These are phyloP conservation scores for Mucor indicus DNA, from an alignment of 371 early-diverging fungal species.

Conservation along the genomic window DNA sequence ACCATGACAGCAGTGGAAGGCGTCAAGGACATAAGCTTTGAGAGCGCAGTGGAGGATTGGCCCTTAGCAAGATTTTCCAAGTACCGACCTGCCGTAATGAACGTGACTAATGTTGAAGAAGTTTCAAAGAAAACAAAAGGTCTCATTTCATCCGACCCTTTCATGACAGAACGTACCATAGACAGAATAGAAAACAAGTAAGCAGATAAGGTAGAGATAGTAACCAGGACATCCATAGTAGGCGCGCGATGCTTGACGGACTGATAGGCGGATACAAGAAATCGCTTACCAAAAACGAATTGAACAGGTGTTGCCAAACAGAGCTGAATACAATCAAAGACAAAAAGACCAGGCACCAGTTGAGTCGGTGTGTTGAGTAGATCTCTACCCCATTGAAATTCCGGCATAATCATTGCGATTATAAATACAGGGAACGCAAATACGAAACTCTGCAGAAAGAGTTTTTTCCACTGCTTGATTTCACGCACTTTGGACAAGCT, in stretches of 20 bases:
- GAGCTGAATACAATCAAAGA: constrained; percentile 60
- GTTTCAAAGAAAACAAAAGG: constrained; percentile 92
- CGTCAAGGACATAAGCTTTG: constrained; percentile 82
- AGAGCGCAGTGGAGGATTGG: constrained; percentile 84
- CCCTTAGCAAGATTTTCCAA: constrained; percentile 94
- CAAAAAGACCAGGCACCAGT: constrained; percentile 59
- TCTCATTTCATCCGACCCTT: neutral
- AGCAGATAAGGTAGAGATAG: constrained; percentile 85
- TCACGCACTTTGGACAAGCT: constrained; percentile 85
- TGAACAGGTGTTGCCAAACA: constrained; percentile 83
- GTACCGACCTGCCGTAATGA: constrained; percentile 88
- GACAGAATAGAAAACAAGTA: constrained; percentile 72
- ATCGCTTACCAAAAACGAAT: constrained; percentile 82
- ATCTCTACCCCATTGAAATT: constrained; percentile 41
- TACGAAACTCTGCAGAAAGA: constrained; percentile 57
- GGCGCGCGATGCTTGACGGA: constrained; percentile 77
- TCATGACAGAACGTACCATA: constrained; percentile 31
- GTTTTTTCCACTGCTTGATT: constrained; percentile 75
- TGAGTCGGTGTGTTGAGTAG: constrained; percentile 29
- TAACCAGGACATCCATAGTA: constrained; percentile 95
- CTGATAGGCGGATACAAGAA: constrained; percentile 78
- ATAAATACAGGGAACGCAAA: constrained; percentile 84
- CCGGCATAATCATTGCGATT: constrained; percentile 82
- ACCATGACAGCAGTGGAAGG: constrained; percentile 64
- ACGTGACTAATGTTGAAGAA: constrained; percentile 83